Evolutionary conservation across 78 protist genomes (phyloP), one percentile per base, ranked within the genome.

Genomic region (Mantamonas sphyraenae): DNA sequence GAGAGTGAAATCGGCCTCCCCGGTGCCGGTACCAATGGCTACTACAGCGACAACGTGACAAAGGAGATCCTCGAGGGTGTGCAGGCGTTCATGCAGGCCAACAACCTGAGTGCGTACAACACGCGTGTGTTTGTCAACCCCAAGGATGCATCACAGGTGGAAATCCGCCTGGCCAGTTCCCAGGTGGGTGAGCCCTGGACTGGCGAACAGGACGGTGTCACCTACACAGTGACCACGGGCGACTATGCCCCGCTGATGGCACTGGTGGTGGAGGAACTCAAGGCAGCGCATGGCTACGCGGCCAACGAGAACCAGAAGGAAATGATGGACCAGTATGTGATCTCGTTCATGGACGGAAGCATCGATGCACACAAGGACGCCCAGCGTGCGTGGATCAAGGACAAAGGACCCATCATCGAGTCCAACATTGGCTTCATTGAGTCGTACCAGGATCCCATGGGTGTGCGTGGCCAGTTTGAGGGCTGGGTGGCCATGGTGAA

Each of bases 401-500:
- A 88, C 74, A 56, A 59, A 34, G 73, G 70, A 3, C 93, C 93
- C 2, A 75, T 66, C 20, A 85, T 86, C 39, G 91, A 86, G 62
- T 73, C 82, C 53, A 77, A 86, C 76, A 77, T 86, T 53, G 91
- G 91, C 60, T 87, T 87, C 78, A 79, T 87, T 55, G 87, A 87
- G 60, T 56, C 81, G 40, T 87, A 82, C 62, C 71, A 85, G 30
- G 93, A 87, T 28, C 88, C 93, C 22, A 30, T 31, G 39, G 88
- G 88, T 22, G 81, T 75, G n/a, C 74, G 92, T 28, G 92, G 82
- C 68, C 88, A 87, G 72, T 87, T 43, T n/a, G 93, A 87, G 59
- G 93, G 93, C 38, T 80, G 82, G 33, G 88, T 80, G 10, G 70
- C 93, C 8, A 64, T 87, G 28, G 93, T 87, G 39, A 79, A 87